phyloP scores from a whole-genome alignment of 1,284 basidiomycete species.

The Lignosus rhinocerotis region DNA sequence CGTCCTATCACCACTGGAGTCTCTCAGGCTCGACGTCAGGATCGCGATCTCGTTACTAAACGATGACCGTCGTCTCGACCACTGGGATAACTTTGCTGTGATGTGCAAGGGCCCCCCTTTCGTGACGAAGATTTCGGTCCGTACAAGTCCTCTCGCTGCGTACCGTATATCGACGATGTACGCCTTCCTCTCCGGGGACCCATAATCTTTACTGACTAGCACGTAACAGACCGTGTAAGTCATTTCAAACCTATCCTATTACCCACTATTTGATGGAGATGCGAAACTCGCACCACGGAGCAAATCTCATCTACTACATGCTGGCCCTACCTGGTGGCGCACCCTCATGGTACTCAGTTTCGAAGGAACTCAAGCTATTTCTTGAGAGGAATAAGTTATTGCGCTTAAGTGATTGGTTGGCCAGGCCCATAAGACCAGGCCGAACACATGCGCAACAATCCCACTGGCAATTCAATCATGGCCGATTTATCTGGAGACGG shows the following conservation, averaged over 20 bases:
- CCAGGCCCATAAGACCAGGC: neutral
- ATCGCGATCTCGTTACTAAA: no score
- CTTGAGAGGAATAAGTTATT: slow-evolving; percentile 21
- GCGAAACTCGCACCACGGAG: slow-evolving; percentile 8
- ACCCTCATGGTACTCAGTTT: slow-evolving; percentile 13
- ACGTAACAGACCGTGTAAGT: no score
- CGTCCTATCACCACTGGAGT: no score
- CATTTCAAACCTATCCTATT: neutral
- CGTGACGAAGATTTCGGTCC: no score
- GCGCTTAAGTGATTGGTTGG: slow-evolving; percentile 8
- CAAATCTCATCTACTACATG: slow-evolving; percentile 32
- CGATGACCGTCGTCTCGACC: no score
- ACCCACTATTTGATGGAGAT: slow-evolving; percentile 24
- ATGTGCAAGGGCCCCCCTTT: no score
- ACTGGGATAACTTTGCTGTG: no score
- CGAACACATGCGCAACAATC: slow-evolving; percentile 4
- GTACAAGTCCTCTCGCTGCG: no score
- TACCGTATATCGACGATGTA: no score
- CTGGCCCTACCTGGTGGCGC: slow-evolving; percentile 22
- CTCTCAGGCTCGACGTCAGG: no score
- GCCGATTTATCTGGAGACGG: neutral
- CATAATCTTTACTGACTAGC: no score
- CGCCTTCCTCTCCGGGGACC: no score
- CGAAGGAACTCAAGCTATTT: slow-evolving; percentile 21
- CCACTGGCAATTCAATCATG: slow-evolving; percentile 9